These are phyloP conservation scores for Tricholoma furcatifolium DNA, from an alignment of 768 basidiomycete genomes.

Conservation along the genomic window DNA sequence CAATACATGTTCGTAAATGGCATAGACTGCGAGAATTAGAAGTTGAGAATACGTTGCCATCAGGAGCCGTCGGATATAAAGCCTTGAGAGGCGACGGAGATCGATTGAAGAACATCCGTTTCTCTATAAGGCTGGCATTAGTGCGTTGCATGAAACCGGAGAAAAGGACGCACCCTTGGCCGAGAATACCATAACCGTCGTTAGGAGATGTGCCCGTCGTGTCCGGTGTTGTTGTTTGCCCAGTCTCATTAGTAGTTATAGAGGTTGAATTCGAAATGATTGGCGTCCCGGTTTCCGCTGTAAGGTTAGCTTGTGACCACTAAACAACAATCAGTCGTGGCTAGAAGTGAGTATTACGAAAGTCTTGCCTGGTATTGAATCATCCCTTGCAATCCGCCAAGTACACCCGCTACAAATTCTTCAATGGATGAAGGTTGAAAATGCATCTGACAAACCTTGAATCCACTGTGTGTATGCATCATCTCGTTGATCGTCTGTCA, in stretches of 20 bases:
- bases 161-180: constrained; percentile 33
- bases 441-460: constrained; percentile 28
- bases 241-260: constrained; percentile 29
- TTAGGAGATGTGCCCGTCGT: constrained; percentile 57
- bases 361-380: constrained; percentile 45
- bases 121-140: constrained; percentile 21
- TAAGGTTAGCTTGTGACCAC: constrained; percentile 58
- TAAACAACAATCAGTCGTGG: constrained; percentile 26
- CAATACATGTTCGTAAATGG: not conserved
- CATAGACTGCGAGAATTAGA: not conserved
- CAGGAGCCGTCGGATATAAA: constrained; percentile 26
- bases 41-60: not conserved
- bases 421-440: not conserved
- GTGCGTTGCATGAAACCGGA: not conserved
- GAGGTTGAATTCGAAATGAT: constrained; percentile 29
- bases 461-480: constrained; percentile 57
- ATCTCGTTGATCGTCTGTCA: constrained; percentile 51
- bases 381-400: constrained; percentile 40
- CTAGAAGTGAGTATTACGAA: not conserved
- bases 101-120: constrained; percentile 26
- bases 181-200: constrained; percentile 57
- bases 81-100: constrained; percentile 31
- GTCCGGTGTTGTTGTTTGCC: constrained; percentile 25
- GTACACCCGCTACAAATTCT: constrained; percentile 35
- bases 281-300: constrained; percentile 43